Conservation (phyloP, 257 asterid genomes). For the Solanum medicagineum region DNA sequence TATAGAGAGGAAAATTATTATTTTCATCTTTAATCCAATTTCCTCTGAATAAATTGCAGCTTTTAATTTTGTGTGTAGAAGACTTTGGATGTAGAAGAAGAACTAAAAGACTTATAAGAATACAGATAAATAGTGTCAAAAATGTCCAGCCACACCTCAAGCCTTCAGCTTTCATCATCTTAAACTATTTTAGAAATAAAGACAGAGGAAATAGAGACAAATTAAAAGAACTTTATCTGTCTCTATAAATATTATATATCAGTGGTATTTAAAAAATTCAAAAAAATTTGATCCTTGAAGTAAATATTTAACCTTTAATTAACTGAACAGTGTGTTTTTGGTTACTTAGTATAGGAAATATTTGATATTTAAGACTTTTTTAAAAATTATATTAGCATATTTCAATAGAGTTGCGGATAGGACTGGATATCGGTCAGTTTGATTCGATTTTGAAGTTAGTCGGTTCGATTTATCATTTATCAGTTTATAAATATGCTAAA, state of each 20-base stretch:
- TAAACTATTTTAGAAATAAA: background rate
- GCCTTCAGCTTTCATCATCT: background rate
- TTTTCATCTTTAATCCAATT: slow-evolving; percentile 42
- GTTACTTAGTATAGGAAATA: too few relatives aligned
- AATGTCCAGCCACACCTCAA: background rate
- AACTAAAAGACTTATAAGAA: background rate
- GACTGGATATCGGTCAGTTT: too few relatives aligned
- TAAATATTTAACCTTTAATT: too few relatives aligned
- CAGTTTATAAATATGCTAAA: too few relatives aligned
- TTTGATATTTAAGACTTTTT: too few relatives aligned
- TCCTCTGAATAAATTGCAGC: slow-evolving; percentile 44
- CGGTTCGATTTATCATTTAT: too few relatives aligned
- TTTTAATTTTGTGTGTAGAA: background rate
- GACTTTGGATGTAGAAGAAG: background rate
- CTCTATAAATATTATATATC: background rate
- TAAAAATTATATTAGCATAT: too few relatives aligned
- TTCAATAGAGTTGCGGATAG: too few relatives aligned
- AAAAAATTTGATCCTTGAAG: too few relatives aligned
- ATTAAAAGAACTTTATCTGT: too few relatives aligned
- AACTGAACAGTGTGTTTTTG: too few relatives aligned
- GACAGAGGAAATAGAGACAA: background rate
- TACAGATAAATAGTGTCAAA: background rate
- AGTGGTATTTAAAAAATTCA: background rate
- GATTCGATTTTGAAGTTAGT: too few relatives aligned
- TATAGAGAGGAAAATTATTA: slow-evolving; percentile 26